Evolutionary conservation across 2,329 filamentous ascomycete genomes (phyloP), one percentile per base, ranked within the genome.

Genomic region (Phialophora chinensis): DNA sequence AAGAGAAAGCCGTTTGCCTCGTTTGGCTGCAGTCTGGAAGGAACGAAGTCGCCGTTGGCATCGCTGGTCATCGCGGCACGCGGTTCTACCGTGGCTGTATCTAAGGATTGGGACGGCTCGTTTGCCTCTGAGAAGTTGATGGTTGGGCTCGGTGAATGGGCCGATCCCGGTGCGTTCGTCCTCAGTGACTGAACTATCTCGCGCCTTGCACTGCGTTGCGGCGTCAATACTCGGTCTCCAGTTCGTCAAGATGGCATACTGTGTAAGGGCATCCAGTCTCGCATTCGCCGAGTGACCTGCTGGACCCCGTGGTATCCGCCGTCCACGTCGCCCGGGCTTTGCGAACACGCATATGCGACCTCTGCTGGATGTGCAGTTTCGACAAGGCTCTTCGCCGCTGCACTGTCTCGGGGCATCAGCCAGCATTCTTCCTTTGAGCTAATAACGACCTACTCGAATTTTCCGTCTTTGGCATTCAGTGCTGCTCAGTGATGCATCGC

Each of bases 341-440:
- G 52, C 27, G 31, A 57, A 57, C 12, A 42, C 3, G 38, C 61
- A 63, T 14, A 33, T 20, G 12, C 61, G 38, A 35, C 17, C 29
- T 35, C 61, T 63, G 23, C 52, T 50, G 2, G 61, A 60, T 7
- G 20, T 49, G 53, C 61, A 63, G 23, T n/a, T 38, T n/a, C 61
- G 50, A 29, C 61, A 63, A 11, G 61, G 61, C 4, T 58, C 11
- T 14, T 63, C 52, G 20, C 61, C 61, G 38, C 29, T 42, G 42
- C 61, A 63, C 61, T 63, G 27, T 47, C n/a, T 35, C 29, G 14
- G 12, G 6, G 25, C 20, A 20, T 55, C 53, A 35, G 10, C 25
- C 8, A 55, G 25, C 25, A 33, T 20, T n/a, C 29, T 29, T 55
- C 4, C 29, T 55, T 17, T 55, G n/a, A 31, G 23, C 1, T n/a